Base-by-base conservation (phyloP, 2,329 filamentous ascomycete genomes). In the Sporothrix sp. region DNA sequence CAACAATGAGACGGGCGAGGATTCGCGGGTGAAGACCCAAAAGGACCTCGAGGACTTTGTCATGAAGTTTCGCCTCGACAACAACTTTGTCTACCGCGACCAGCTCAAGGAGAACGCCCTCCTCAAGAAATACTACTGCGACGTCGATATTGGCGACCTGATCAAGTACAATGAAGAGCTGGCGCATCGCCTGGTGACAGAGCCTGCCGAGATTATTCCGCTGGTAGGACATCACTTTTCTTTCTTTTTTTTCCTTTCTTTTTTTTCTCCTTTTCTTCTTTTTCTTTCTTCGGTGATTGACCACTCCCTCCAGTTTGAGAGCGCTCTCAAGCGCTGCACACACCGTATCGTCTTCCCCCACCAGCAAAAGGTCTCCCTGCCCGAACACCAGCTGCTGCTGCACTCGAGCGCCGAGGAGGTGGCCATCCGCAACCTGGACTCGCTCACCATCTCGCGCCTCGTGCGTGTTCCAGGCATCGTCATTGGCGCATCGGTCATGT, bases 131-230 rank as follows among this genome's bases (percentile, higher is more conserved):
- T 97, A 89, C 71, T 96, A 84, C 67, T 96, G 93, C 72, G 91
- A 98, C 66, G 80, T 98, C 64, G 90, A 98, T 65, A 87, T 98
- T 60, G 87, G 86, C 55, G 91, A 98, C 65, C 72, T 98, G 53
- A 97, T 97, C 66, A 93, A 85, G 55, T 97, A 90, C 70, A 93
- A 95, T 63, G 91, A 97, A 68, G 89, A 96, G 66, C 76, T 98
- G 54, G 93, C 91, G 25, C 87, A 97, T 66, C 82, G 84, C 63
- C 75, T 98, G 55, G 86, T 85, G 18, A 93, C 86, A 44, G 88
- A 96, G 63, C 94, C 93, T 4, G 85, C 84, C 40, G 90, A 97
- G 52, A 85, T 95, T 51, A 93, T 98, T 53, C 91, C 93, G 54
- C 72, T 97, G 49, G 90, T 95, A 71, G 55, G 80, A 5, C 10